phyloP scores from a whole-genome alignment of 2,329 filamentous ascomycete genomes.

The Phoma herbarum region DNA sequence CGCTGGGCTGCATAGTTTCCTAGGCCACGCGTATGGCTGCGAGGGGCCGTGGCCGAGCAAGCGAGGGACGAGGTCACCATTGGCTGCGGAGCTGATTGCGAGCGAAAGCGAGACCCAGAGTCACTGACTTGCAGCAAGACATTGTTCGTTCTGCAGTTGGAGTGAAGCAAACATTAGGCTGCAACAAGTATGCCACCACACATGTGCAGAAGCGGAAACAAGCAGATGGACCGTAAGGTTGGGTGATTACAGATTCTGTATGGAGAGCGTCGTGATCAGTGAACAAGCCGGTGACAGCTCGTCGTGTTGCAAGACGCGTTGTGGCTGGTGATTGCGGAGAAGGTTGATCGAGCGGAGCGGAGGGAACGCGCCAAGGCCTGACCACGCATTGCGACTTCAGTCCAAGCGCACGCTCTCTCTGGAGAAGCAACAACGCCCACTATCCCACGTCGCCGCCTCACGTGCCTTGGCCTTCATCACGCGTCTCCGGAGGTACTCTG shows the following conservation, averaged over 20 bases:
- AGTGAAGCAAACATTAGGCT: slow-evolving; percentile 36
- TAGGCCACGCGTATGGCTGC: slow-evolving; percentile 21
- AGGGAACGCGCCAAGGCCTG: slow-evolving; percentile 27
- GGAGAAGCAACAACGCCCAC: background rate
- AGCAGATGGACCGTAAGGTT: slow-evolving; percentile 4
- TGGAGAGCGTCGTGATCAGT: slow-evolving; percentile 21
- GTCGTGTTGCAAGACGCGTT: slow-evolving; percentile 3
- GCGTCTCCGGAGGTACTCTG: background rate
- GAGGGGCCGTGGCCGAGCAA: slow-evolving; percentile 16
- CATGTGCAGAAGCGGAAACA: slow-evolving; percentile 14
- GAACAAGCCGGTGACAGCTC: slow-evolving; percentile 6
- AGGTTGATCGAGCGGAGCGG: slow-evolving; percentile 11
- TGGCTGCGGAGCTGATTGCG: slow-evolving; percentile 3
- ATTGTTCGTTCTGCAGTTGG: slow-evolving; percentile 22
- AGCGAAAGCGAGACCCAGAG: background rate
- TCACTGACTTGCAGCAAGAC: slow-evolving; percentile 10
- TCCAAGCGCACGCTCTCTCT: slow-evolving; percentile 8
- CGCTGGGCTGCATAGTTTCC: slow-evolving; percentile 17
- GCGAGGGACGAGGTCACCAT: slow-evolving; percentile 16
- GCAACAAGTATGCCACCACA: slow-evolving; percentile 12
- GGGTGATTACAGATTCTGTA: slow-evolving; percentile 23
- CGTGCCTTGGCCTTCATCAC: background rate
- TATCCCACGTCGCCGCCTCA: slow-evolving; percentile 4
- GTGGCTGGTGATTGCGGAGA: slow-evolving; percentile 6
- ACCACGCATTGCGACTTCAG: slow-evolving; percentile 37